Conservation (phyloP, 805 yeast genomes). For the Saccharomycopsis fodiens region DNA sequence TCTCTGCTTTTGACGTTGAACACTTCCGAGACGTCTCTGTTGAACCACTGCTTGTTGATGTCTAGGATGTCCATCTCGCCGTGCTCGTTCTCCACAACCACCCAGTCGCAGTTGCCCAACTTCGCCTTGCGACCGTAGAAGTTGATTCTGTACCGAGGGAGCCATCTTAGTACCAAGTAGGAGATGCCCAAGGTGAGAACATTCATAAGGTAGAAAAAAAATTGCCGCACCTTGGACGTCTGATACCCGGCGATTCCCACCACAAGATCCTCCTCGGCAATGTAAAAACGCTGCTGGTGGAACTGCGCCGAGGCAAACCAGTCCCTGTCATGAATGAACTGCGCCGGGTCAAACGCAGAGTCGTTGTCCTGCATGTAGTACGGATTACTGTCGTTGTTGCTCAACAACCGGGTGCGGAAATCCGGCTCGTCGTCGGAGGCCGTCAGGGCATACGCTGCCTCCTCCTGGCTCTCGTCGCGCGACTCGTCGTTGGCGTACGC, state of each 20-base stretch:
- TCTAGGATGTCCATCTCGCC: constrained; percentile 67
- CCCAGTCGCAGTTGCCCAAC: constrained; percentile 83
- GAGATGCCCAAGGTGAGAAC: constrained; percentile 60
- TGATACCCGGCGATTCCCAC: constrained; percentile 89
- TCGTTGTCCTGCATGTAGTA: neutral
- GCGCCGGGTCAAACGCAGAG: neutral
- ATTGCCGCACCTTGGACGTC: constrained; percentile 39
- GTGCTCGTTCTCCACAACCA: constrained; percentile 87
- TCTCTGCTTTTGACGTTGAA: constrained; percentile 33
- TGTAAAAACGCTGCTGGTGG: constrained; percentile 72
- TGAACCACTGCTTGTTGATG: constrained; percentile 55
- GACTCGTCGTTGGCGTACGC: constrained; percentile 7
- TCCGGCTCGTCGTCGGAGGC: neutral
- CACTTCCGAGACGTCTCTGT: constrained; percentile 64
- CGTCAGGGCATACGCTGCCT: neutral
- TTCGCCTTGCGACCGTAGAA: constrained; percentile 60
- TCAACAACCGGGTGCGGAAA: constrained; percentile 16
- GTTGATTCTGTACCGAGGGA: constrained; percentile 66
- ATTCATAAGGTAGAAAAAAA: constrained; percentile 48
- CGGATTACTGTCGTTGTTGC: constrained; percentile 8
- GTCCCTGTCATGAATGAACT: constrained; percentile 24
- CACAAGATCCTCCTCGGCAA: constrained; percentile 93
- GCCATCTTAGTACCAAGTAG: constrained; percentile 74
- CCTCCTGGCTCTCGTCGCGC: neutral
- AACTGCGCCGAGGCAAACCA: constrained; percentile 38